A percentile compares a stretch with the other conserved stretches of the same genome.
phyloP scores from a whole-genome alignment of 257 asterid species.

The Solanum piurae region DNA sequence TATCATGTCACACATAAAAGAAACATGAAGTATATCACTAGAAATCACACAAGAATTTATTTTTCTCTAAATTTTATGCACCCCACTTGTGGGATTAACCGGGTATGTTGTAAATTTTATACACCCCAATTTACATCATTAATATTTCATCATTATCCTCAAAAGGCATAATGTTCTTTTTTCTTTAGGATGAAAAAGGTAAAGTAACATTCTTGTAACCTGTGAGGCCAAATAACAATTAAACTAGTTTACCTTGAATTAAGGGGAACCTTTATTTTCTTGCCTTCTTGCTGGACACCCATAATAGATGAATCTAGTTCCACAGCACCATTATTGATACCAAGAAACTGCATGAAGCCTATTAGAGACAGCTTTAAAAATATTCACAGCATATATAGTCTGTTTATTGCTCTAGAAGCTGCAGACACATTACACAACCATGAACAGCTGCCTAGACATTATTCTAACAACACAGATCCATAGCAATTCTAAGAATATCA shows the following conservation, averaged over 20 bases:
- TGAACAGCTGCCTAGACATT: neutral
- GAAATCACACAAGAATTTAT: neutral
- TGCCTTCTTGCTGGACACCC: conserved; percentile 91
- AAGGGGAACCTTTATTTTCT: conserved; percentile 81
- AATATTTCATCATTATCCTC: neutral
- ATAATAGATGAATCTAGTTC: conserved; percentile 82
- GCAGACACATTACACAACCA: neutral
- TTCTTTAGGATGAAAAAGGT: neutral
- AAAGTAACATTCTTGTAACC: neutral
- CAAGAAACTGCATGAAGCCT: conserved; percentile 74
- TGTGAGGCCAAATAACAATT: neutral
- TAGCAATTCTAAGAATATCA: neutral
- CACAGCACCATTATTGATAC: conserved; percentile 81
- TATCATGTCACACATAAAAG: neutral
- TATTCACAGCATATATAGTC: conserved; percentile 2
- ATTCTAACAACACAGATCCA: neutral
- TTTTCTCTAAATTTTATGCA: neutral
- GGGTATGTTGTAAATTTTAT: neutral
- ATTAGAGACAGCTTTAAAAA: conserved; percentile 35
- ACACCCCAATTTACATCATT: neutral
- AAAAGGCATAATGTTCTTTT: neutral
- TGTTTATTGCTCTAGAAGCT: neutral
- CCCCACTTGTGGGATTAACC: neutral
- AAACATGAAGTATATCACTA: neutral
- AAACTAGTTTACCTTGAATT: conserved; percentile 61